phyloP scores from a whole-genome alignment of 2,329 filamentous ascomycete species.

The Aspergillus sp. region DNA sequence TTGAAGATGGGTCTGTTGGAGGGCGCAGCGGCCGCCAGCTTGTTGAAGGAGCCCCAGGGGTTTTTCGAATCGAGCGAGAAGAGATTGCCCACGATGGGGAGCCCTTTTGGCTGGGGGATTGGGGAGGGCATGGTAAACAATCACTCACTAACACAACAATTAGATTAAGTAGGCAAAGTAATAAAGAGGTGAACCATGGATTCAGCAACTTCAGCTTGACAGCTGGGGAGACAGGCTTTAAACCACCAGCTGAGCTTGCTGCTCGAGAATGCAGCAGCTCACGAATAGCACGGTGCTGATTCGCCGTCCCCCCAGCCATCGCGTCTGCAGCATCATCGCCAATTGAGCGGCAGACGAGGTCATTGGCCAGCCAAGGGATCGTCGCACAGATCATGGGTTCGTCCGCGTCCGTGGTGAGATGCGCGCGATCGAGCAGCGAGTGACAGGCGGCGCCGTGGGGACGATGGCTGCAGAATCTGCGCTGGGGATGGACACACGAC shows the following conservation, averaged over 20 bases:
- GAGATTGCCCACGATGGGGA: constrained; percentile 55
- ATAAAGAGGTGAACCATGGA: not conserved
- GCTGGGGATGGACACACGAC: not conserved
- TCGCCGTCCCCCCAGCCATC: not conserved
- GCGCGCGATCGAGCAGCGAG: not conserved
- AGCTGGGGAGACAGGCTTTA: not conserved
- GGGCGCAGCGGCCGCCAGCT: constrained; percentile 50
- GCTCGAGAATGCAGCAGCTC: not conserved
- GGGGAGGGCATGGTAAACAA: constrained; percentile 41
- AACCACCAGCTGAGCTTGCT: not conserved
- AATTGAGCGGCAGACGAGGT: no score
- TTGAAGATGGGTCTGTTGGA: constrained; percentile 59
- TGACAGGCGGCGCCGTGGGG: not conserved
- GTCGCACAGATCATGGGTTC: constrained; percentile 25
- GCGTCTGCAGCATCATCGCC: not conserved
- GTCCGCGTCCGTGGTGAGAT: constrained; percentile 2
- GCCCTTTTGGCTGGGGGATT: constrained; percentile 53
- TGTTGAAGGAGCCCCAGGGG: constrained; percentile 52
- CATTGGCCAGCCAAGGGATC: constrained; percentile 19
- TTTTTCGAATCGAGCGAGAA: constrained; percentile 51
- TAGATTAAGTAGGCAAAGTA: not conserved
- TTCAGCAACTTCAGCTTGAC: no score
- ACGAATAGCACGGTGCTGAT: not conserved
- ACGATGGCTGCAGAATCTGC: not conserved
- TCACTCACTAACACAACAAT: not conserved